These are phyloP conservation scores for Tuber brumale DNA, from an alignment of 495 filamentous ascomycete genomes.

Conservation along the genomic window DNA sequence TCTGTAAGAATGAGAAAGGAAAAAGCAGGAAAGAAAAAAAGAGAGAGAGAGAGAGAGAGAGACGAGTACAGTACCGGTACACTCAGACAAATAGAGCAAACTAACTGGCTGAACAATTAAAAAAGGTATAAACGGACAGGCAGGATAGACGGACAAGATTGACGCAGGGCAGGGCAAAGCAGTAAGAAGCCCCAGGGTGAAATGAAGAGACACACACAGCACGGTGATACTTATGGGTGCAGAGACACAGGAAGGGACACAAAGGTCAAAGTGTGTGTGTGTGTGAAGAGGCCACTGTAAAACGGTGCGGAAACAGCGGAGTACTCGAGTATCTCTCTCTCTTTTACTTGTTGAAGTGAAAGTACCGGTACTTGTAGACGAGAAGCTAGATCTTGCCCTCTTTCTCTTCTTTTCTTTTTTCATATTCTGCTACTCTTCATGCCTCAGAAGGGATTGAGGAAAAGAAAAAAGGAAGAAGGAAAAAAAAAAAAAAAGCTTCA, in stretches of 20 bases:
- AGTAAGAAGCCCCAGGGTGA: neutral
- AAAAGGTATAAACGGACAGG: neutral
- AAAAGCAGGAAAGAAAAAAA: neutral
- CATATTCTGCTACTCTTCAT: neutral
- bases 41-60: neutral
- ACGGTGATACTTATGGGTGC: neutral
- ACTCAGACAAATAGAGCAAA: neutral
- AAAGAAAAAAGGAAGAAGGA: constrained; percentile 13
- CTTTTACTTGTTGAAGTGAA: neutral
- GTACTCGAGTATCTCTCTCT: neutral
- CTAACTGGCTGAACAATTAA: neutral
- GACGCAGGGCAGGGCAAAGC: neutral
- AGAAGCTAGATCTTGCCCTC: neutral
- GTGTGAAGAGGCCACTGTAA: neutral
- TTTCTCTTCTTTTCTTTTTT: neutral
- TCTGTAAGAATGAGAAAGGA: neutral
- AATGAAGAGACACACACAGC: neutral
- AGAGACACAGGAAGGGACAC: neutral
- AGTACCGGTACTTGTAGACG: neutral
- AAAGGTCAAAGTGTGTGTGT: neutral
- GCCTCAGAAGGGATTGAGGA: constrained; percentile 2
- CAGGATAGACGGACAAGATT: neutral
- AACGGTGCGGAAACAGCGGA: neutral
- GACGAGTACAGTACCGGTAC: too few relatives aligned
- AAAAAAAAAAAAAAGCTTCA: constrained; percentile 24